A percentile compares a stretch with the other conserved stretches of the same genome.
Evolutionary conservation across 768 basidiomycete species (phyloP).

Genomic region (Boletus subparvulus): DNA sequence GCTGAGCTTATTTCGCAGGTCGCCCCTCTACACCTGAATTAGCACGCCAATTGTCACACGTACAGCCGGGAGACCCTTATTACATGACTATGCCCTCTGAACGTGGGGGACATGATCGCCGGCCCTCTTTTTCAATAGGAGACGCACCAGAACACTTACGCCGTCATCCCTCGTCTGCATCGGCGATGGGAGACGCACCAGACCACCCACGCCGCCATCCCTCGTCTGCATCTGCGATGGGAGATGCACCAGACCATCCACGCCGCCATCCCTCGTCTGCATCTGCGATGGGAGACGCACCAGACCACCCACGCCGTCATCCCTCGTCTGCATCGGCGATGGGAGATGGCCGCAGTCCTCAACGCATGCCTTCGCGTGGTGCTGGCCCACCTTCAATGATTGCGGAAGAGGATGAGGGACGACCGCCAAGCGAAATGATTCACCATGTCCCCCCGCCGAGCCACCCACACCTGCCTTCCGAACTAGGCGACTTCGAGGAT

Average conservation of each 20-base stretch:
- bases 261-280: constrained; percentile 9
- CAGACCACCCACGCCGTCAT: not conserved
- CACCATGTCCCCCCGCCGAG: constrained; percentile 27
- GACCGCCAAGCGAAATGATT: constrained; percentile 27
- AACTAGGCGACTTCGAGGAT: constrained; percentile 41
- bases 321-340: constrained; percentile 8
- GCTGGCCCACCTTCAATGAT: constrained; percentile 10
- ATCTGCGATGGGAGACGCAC: not conserved
- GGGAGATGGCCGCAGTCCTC: constrained; percentile 1
- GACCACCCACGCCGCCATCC: constrained; percentile 1
- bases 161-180: constrained; percentile 9
- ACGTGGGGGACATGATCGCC: not conserved
- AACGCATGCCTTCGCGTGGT: constrained; percentile 20
- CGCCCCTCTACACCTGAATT: constrained; percentile 13
- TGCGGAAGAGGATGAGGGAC: constrained; percentile 19
- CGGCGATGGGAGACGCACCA: not conserved
- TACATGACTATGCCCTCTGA: constrained; percentile 16
- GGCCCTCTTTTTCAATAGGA: not conserved
- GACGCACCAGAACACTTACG: not conserved
- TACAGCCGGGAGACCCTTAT: constrained; percentile 14
- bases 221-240: not conserved
- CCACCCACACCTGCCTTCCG: constrained; percentile 14
- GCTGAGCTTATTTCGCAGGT: constrained; percentile 18
- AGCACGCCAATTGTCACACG: constrained; percentile 2
- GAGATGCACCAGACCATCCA: not conserved